These are phyloP conservation scores for Chaetomium olivaceum DNA, from an alignment of 2,329 filamentous ascomycete genomes.

Conservation along the genomic window DNA sequence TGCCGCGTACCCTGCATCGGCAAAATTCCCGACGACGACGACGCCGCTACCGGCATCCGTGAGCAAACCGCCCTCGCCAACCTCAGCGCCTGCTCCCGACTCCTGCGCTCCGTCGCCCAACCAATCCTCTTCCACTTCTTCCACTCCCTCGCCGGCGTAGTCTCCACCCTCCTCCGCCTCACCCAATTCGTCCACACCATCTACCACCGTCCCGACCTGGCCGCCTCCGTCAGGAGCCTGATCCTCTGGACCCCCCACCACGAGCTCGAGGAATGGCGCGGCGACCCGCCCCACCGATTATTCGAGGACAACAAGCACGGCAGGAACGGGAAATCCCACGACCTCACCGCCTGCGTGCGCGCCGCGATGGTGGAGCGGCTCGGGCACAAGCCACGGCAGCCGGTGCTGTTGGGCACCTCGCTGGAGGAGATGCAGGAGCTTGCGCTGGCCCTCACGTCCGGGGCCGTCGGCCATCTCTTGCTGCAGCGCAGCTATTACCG, in stretches of 20 bases:
- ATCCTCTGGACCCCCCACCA: not conserved
- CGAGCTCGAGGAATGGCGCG: not conserved
- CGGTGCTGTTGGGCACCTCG: no score
- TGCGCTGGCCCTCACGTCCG: not conserved
- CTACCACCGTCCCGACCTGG: not conserved
- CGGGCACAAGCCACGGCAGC: no score
- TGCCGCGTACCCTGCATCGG: not conserved
- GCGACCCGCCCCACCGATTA: no score
- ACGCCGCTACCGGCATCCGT: not conserved
- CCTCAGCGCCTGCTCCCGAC: not conserved
- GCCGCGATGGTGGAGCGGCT: not conserved
- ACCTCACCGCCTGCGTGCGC: not conserved
- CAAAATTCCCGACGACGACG: not conserved
- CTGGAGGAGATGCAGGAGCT: not conserved
- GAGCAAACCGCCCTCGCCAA: not conserved
- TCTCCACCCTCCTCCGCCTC: not conserved
- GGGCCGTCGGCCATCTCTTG: not conserved
- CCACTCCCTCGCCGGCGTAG: not conserved
- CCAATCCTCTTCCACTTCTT: not conserved
- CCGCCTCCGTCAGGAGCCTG: not conserved
- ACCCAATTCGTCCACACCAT: not conserved
- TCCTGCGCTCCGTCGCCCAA: not conserved
- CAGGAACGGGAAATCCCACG: no score
- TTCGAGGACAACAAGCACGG: not conserved
- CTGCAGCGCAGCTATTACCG: not conserved